Evolutionary conservation across 257 asterid genomes (phyloP), one percentile per base, ranked within the genome.

Genomic region (Perilla frutescens): DNA sequence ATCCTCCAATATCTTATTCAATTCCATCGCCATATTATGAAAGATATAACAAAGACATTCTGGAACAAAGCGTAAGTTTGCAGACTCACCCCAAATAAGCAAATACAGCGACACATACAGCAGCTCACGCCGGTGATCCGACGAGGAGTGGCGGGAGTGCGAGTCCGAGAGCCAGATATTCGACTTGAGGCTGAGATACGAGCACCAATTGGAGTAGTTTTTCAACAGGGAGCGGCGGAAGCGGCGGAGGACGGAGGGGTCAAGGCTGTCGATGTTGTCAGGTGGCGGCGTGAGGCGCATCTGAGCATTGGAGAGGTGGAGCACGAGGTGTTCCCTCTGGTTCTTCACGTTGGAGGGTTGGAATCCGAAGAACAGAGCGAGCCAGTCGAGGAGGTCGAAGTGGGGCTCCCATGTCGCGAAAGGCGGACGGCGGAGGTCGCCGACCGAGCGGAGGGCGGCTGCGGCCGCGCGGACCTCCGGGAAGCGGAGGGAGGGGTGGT

Each of bases 201-300:
- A 88, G 87, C 98, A 91, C 97, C 98, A 93, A n/a, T 62, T 82
- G 64, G 96, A 74, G 82, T 93, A 93, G 64, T 91, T 93, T 53
- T 67, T 84, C 74, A 93, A 56, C 41, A 93, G 87, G 10, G 79
- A 83, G 20, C 91, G 87, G 9, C 98, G 92, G 77, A 93, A 93
- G 13, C 90, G 88, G 66, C 97, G 96, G 77, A 93, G 90, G 50
- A 93, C 96, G 4, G 85, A 40, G n/a, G 91, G 85, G 79, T 91
- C 97, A 45, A 93, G 96, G 10, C 87, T 74, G 70, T 93, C 98
- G 71, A 93, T 87, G 81, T 87, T 91, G 71, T 93, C 98, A 11
- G 98, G 98, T 1, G 98, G 98, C 49, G 97, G 97, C 12, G 90
- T 53, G 8, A 93, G 87, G 56, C 98, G 98, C 98, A 93, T 93